Evolutionary conservation across 768 basidiomycete species (phyloP), one percentile per base, ranked within the genome.

Genomic region (Naematelia aurantialba): DNA sequence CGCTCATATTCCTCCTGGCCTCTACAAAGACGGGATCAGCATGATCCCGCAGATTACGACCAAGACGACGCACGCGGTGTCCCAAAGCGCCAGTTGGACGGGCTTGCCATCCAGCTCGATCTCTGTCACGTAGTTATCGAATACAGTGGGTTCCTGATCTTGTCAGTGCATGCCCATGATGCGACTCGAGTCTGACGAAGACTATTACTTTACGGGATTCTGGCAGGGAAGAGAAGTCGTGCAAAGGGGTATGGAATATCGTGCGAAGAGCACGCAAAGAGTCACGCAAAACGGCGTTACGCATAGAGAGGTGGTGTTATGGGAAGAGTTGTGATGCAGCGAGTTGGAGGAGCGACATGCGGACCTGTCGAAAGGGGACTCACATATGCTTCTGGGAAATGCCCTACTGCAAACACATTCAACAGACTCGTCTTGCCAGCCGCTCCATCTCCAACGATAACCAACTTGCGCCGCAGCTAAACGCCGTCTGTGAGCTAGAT

Each of bases 1-100:
- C 94, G 87, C 87, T 98, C 94, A 77, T 99, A 97, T 80, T 96
- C 94, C 81, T 99, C 94, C 81, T 97, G 93, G 47, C 94, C 93
- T 72, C 93, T 96, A 74, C 1, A 34, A 19, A 24, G 21, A 11
- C 4, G 17, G 11, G 14, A 31, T 24, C 25, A 45, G 17, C 17
- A n/a, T 42, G 17, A 14, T 13, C 29, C 10, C 14, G 5, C 25
- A 52, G 51, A 26, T 39, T 8, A 21, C 22, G 42, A 24, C 22
- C 10, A 10, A 21, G 67, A 62, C 62, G 11, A 86, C 89, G 78
- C 77, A 96, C 93, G 96, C 96, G 55, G 96, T 98, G 83, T 99
- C 96, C 96, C 96, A 98, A 45, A 98, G 79, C 44, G 96, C 94
- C 59, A 98, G 79, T 77, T 98, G 93, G 17, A 99, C 91, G 34